Conservation (phyloP, 1,284 basidiomycete genomes). For the Cutaneotrichosporon cutaneum region DNA sequence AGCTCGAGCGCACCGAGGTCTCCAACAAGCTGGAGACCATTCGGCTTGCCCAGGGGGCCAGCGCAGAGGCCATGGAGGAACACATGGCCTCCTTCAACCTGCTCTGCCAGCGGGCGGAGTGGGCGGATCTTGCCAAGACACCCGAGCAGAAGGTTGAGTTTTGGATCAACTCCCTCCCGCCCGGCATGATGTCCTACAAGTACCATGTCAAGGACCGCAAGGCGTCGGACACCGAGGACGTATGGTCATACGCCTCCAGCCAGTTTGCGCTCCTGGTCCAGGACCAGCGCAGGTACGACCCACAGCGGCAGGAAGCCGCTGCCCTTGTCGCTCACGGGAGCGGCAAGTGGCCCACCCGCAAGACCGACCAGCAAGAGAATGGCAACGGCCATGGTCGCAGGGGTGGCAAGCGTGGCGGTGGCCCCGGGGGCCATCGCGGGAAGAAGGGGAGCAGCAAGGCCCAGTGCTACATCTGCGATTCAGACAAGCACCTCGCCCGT, state of each 20-base stretch:
- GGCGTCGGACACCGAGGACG: not conserved
- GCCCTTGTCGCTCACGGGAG: not conserved
- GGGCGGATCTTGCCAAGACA: not conserved
- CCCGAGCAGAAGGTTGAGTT: not conserved
- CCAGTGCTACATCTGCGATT: not conserved
- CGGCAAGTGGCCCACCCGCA: not conserved
- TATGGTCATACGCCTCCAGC: not conserved
- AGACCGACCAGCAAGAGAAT: not conserved
- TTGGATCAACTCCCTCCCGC: not conserved
- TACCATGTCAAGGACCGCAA: not conserved
- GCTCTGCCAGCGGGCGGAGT: not conserved
- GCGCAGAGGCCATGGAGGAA: not conserved
- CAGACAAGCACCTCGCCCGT: not conserved
- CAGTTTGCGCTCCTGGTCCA: not conserved
- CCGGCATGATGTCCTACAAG: not conserved
- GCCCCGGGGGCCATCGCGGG: too few species aligned
- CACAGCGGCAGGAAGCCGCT: not conserved
- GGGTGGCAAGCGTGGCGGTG: not conserved
- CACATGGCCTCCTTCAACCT: not conserved
- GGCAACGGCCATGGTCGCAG: not conserved
- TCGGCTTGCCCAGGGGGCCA: not conserved
- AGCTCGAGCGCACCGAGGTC: not conserved
- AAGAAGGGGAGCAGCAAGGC: not conserved
- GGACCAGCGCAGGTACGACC: not conserved
- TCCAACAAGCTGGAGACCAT: not conserved